Base-by-base conservation (phyloP, 169 alveolate species). In the Cytauxzoon felis region DNA sequence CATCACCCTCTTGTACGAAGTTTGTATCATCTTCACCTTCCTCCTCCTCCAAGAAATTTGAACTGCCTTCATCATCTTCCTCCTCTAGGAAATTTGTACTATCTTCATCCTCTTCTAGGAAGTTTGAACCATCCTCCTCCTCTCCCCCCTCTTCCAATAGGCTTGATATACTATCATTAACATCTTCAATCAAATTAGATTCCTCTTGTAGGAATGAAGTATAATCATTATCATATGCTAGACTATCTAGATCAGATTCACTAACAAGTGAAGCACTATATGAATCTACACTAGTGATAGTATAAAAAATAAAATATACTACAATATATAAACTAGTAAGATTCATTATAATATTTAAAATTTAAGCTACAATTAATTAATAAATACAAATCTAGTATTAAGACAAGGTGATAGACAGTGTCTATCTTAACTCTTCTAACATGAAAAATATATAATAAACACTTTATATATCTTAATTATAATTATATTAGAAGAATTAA, bases 121-220 rank as follows among this genome's bases (percentile, higher is more conserved):
- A 13, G 13, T 13, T n/a, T n/a, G 13, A n/a, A 13, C 13, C 45
- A 13, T 38, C 45, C 13, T 38, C 45, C 13, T n/a, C n/a, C n/a
- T n/a, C 45, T 13, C 45, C 45, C 13, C 13, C 19, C 45, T 38
- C 19, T n/a, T 38, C 45, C 45, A 13, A 13, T 13, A n/a, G 19
- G 13, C 13, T 13, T 38, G 13, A 54, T 5, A 34, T 11, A 30
- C 47, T 49, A 4, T 51, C 59, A 3, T 5, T 3, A 32, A 7
- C 69, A 1, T 40, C 69, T 34, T 59, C 69, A n/a, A n/a, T n/a
- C n/a, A n/a, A n/a, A n/a, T n/a, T n/a, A n/a, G n/a, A n/a, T n/a
- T n/a, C n/a, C n/a, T 33, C 47, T 57, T 59, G 69, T 13, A 59
- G 56, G 61, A 59, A 30, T 8, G 69, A 59, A 19, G 47, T 47